Evolutionary conservation across 768 basidiomycete species (phyloP).

Genomic region (Lactarius sanguifluus): DNA sequence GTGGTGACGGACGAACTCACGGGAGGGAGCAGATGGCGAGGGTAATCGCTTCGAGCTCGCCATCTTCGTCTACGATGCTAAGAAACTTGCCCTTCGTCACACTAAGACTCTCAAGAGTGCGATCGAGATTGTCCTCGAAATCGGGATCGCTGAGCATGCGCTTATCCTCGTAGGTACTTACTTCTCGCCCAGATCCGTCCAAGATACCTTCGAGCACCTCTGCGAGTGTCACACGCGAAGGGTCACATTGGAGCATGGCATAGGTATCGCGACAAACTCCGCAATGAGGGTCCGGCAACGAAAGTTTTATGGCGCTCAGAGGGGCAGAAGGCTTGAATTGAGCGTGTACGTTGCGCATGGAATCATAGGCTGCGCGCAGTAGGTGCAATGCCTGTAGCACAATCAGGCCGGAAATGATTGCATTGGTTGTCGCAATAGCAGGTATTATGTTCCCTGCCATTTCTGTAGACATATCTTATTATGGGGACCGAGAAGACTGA

Average conservation of each 20-base stretch:
- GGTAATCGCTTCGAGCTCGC: constrained; percentile 66
- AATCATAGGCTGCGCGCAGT: constrained; percentile 60
- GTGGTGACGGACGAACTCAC: constrained; percentile 46
- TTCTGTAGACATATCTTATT: constrained; percentile 48
- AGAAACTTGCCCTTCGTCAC: constrained; percentile 85
- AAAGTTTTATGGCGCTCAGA: constrained; percentile 65
- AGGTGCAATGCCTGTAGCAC: constrained; percentile 90
- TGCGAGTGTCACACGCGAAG: constrained; percentile 62
- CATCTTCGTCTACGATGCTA: constrained; percentile 87
- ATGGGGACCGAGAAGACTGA: constrained; percentile 7
- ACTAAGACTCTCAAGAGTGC: constrained; percentile 78
- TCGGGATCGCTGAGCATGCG: constrained; percentile 89
- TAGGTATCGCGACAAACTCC: constrained; percentile 89
- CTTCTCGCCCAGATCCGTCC: constrained; percentile 46
- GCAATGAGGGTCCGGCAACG: constrained; percentile 72
- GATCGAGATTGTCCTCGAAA: constrained; percentile 83
- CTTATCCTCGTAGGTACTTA: constrained; percentile 84
- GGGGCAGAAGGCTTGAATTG: constrained; percentile 80
- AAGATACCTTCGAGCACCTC: constrained; percentile 71
- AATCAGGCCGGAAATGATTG: constrained; percentile 92
- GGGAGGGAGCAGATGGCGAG: constrained; percentile 68
- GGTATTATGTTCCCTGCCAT: constrained; percentile 99
- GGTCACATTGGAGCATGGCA: constrained; percentile 69
- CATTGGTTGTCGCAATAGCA: constrained; percentile 98
- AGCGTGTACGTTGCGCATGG: constrained; percentile 72